Base-by-base conservation (phyloP, 2,329 filamentous ascomycete genomes). In the Chaetothyriales sp. region DNA sequence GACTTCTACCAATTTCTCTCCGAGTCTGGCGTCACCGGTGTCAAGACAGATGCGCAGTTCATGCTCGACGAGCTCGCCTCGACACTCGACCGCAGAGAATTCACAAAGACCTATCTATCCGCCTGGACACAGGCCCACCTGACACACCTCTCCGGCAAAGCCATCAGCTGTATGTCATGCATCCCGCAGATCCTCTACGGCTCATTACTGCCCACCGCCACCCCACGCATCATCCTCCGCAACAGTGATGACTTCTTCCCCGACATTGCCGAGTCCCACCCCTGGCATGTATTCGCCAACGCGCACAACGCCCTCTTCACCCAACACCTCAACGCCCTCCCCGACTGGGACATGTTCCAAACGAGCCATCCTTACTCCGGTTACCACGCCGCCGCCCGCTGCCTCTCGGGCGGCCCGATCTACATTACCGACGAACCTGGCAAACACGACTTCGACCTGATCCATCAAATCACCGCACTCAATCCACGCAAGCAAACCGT, bases 251-350 rank as follows among this genome's bases (percentile, higher is more conserved):
- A 97, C 68, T 98, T 89, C 73, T 95, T 94, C 66, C 92, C 92
- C 0, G 80, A 89, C 45, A 77, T 89, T 3, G 78, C 83, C 0
- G 77, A 80, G 0, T 88, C 85, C 5, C 92, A 98, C 56, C 80
- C 89, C 0, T 98, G 92, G 90, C 92, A 98, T 66, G 77, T 97
- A 37, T 98, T 94, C 74, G 81, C 84, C 57, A 98, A 97, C 64
- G 90, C 90, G 0, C 86, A 95, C 67, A 95, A 94, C 65, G 76
- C 80, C 29, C 73, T 97, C 0, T 73, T 97, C 13, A 89, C 85
- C 1, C 82, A 87, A 56, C 83, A 92, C 62, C 73, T 97, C 29
- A 95, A 95, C 60, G 79, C 88, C 1, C 69, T 97, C 0, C 90
- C 92, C 0, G 89, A 95, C 66, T 85, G 81, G 81, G 81, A 85